phyloP scores from a whole-genome alignment of 2,329 filamentous ascomycete species.

The Rhynchosporium agropyri region DNA sequence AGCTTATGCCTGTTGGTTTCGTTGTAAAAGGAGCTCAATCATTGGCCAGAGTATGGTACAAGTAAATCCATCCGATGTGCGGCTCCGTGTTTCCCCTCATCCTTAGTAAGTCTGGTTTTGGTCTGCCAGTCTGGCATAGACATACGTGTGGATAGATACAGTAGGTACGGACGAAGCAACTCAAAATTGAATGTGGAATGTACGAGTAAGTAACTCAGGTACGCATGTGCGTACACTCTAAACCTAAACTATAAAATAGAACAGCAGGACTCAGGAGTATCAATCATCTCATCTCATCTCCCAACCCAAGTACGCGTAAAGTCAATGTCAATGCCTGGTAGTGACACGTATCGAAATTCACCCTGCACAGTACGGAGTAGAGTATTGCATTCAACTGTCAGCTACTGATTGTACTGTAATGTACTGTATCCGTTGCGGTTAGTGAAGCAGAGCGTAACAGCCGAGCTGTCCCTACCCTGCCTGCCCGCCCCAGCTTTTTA shows the following conservation, averaged over 20 bases:
- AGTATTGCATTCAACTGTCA: background rate
- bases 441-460: constrained; percentile 5
- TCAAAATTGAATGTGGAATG: background rate
- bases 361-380: background rate
- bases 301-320: background rate
- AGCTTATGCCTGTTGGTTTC: background rate
- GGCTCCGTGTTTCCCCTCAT: constrained; percentile 8
- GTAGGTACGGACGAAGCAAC: too few relatives aligned
- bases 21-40: constrained; percentile 3
- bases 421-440: constrained; percentile 1
- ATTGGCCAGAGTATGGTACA: constrained; percentile 12
- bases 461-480: background rate
- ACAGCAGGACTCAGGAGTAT: too few relatives aligned
- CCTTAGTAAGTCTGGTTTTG: background rate
- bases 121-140: background rate
- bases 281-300: background rate
- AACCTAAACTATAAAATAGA: background rate
- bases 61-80: background rate
- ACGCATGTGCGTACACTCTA: background rate
- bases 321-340: background rate
- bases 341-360: constrained; percentile 16
- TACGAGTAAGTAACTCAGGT: background rate
- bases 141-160: too few relatives aligned
- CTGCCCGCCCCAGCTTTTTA: constrained; percentile 6
- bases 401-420: background rate